These are phyloP conservation scores for Pistacia integerrima DNA, from an alignment of 345 rosid species.

Conservation along the genomic window DNA sequence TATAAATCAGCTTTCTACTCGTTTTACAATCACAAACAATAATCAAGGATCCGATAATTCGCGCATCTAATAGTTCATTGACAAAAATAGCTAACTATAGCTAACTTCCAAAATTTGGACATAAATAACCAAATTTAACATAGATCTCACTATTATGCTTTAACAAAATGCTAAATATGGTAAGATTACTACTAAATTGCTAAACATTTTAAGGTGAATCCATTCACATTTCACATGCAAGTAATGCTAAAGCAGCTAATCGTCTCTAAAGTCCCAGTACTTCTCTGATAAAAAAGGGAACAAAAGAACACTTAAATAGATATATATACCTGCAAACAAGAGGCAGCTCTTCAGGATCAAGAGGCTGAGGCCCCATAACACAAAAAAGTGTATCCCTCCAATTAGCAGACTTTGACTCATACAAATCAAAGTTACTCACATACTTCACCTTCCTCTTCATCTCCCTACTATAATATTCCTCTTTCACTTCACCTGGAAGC, in stretches of 20 bases:
- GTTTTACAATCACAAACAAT: too few species aligned
- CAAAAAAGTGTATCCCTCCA: constrained; percentile 26
- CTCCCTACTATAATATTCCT: constrained; percentile 30
- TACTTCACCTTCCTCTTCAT: constrained; percentile 23
- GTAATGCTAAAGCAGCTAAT: neutral
- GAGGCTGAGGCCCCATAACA: constrained; percentile 11
- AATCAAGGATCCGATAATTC: too few species aligned
- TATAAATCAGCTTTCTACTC: neutral
- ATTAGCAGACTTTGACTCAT: constrained; percentile 20
- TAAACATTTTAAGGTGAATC: too few species aligned
- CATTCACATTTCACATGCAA: neutral
- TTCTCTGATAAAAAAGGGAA: neutral
- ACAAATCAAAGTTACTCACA: constrained; percentile 20
- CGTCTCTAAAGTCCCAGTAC: neutral
- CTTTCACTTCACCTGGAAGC: constrained; percentile 32
- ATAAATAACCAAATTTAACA: too few species aligned
- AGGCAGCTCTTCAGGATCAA: constrained; percentile 23
- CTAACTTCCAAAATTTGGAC: too few species aligned
- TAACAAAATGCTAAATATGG: too few species aligned
- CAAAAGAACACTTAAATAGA: neutral
- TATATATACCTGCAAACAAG: constrained; percentile 19
- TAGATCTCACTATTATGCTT: too few species aligned
- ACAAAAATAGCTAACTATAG: too few species aligned
- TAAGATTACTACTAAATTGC: too few species aligned
- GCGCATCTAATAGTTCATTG: too few species aligned